Base-by-base conservation (phyloP, 352 stramenopile genomes). In the Nothophytophthora sp. region DNA sequence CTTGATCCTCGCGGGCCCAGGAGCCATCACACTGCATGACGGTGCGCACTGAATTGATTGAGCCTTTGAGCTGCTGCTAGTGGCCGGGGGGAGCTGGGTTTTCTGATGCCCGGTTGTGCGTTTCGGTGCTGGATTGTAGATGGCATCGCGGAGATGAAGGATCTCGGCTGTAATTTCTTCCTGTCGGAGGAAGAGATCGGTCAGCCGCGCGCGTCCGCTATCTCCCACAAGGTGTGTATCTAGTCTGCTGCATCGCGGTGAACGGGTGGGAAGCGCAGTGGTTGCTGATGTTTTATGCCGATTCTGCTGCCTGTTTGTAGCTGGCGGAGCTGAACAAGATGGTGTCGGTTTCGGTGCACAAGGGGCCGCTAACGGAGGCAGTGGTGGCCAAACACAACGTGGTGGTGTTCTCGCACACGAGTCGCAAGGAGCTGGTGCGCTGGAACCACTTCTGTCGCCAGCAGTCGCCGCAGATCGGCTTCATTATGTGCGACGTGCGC, bases 131-230 rank as follows among this genome's bases (percentile, higher is more conserved):
- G 25, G 28, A 2, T 16, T 55, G n/a, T 41, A 86, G 73, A 97
- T 45, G 67, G 72, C 15, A 60, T 78, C 19, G 66, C 81, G 16
- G 72, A 91, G 54, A 73, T 89, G 15, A 87, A 88, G 50, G 92
- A 98, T 62, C 60, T 97, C n/a, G 92, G 92, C 22, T 60, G 61
- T n/a, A 98, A 98, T 56, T 98, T 98, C 50, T 98, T 97, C 56
- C 62, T 98, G 13, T 77, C 72, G 32, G 86, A 97, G 60, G 47
- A 81, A 28, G 83, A 95, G 50, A 70, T 95, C 11, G 85, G 84
- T 8, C 57, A 77, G 13, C 81, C 86, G 7, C 76, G 86, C 19
- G 83, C 81, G 4, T 36, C 53, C 2, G 79, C 78, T 1, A 80
- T 87, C 36, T 60, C 75, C 19, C 79, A 93, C 69, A 89, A 88